Evolutionary conservation across 495 filamentous ascomycete species (phyloP).

Genomic region (Neurospora sp.): DNA sequence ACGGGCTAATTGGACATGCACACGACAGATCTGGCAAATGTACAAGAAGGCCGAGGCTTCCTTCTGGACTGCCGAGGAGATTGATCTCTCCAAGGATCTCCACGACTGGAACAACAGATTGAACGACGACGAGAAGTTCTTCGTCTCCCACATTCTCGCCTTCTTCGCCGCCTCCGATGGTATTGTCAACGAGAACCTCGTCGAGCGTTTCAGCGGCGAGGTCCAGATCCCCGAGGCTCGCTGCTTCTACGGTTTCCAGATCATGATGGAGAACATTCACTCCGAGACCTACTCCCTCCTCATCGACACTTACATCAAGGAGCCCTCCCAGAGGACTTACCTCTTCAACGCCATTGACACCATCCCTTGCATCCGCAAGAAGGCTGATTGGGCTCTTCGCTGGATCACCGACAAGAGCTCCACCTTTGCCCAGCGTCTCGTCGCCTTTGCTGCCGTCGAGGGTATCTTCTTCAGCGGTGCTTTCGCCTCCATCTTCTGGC

Average conservation of each 20-base stretch:
- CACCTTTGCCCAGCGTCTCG: slow-evolving; percentile 89
- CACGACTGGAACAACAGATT: slow-evolving; percentile 98
- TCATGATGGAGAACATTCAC: slow-evolving; percentile 99
- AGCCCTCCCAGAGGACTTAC: slow-evolving; percentile 88
- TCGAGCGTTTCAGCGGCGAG: slow-evolving; percentile 95
- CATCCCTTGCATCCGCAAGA: slow-evolving; percentile 88
- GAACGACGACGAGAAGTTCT: slow-evolving; percentile 95
- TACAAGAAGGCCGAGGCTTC: slow-evolving; percentile 99
- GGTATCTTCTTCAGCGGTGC: slow-evolving; percentile 99
- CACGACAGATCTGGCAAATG: slow-evolving; percentile 93
- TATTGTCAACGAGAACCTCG: slow-evolving; percentile 98
- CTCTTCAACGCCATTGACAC: slow-evolving; percentile 98
- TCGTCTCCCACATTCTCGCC: slow-evolving; percentile 95
- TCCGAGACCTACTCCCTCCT: slow-evolving; percentile 98
- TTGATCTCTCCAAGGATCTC: slow-evolving; percentile 95
- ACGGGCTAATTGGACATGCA: slow-evolving; percentile 16
- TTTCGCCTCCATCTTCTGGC: slow-evolving; percentile 99
- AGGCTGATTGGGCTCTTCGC: slow-evolving; percentile 92
- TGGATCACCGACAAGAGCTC: slow-evolving; percentile 92
- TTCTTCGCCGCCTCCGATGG: slow-evolving; percentile 99
- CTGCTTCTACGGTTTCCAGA: slow-evolving; percentile 99
- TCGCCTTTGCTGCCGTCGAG: slow-evolving; percentile 96
- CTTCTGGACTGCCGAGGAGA: slow-evolving; percentile 99
- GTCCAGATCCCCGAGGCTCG: slow-evolving; percentile 96
- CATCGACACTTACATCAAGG: slow-evolving; percentile 99